Evolutionary conservation across 192 early-diverging fungal species (phyloP).

Genomic region (Coemansia sp.): DNA sequence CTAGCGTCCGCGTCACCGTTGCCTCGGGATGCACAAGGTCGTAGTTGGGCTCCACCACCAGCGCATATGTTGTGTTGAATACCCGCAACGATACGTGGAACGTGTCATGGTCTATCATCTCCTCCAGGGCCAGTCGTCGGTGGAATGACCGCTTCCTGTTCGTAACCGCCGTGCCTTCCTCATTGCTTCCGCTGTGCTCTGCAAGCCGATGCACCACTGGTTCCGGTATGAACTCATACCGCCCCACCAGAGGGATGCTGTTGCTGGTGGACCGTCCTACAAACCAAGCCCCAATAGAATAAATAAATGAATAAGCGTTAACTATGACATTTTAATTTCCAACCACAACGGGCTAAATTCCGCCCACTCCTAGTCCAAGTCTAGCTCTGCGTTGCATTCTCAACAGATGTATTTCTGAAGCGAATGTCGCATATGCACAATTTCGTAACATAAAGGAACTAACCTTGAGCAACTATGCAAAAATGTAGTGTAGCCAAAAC

Average conservation of each 20-base stretch:
- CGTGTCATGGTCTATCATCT: slow-evolving; percentile 56
- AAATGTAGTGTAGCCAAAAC: background rate
- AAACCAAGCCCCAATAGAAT: background rate
- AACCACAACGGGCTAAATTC: no score
- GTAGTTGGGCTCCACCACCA: slow-evolving; percentile 68
- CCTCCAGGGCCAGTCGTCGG: slow-evolving; percentile 16
- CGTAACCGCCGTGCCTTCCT: background rate
- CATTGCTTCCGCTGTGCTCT: background rate
- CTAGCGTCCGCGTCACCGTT: slow-evolving; percentile 24
- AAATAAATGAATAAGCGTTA: no score
- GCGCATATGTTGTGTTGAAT: slow-evolving; percentile 65
- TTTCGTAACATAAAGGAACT: background rate
- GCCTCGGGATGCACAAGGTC: slow-evolving; percentile 71
- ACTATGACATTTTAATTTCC: no score
- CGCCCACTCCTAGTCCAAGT: no score
- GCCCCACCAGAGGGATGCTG: slow-evolving; percentile 38
- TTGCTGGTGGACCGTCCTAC: slow-evolving; percentile 25
- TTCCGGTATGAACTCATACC: slow-evolving; percentile 48
- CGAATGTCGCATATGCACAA: background rate
- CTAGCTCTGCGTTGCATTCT: no score
- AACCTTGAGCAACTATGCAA: background rate
- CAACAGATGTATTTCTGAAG: no score
- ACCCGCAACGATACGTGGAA: slow-evolving; percentile 60
- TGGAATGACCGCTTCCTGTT: slow-evolving; percentile 37
- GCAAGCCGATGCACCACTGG: slow-evolving; percentile 43